These are phyloP conservation scores for Cyberlindnera maritima DNA, from an alignment of 805 yeast genomes.

Conservation along the genomic window DNA sequence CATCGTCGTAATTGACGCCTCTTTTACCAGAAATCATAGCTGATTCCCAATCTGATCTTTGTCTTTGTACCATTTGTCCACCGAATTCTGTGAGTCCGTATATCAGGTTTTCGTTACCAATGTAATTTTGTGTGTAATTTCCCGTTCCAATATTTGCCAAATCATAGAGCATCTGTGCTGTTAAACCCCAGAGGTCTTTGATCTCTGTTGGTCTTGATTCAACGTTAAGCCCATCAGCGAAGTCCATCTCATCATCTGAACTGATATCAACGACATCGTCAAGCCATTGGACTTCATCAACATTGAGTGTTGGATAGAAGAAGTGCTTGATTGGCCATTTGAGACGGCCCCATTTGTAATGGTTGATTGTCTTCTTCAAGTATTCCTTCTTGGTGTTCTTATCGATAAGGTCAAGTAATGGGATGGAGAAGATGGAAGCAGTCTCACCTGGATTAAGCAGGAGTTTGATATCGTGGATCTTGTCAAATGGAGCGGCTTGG, in stretches of 20 bases:
- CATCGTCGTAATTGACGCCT: constrained; percentile 31
- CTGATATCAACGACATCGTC: constrained; percentile 57
- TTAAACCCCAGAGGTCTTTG: constrained; percentile 79
- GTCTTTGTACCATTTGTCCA: constrained; percentile 47
- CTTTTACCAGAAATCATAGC: constrained; percentile 43
- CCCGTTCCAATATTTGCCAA: constrained; percentile 52
- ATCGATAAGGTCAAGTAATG: constrained; percentile 55
- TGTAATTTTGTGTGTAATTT: constrained; percentile 27
- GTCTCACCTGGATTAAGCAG: constrained; percentile 75
- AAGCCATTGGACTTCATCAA: constrained; percentile 61
- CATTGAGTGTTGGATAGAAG: constrained; percentile 53
- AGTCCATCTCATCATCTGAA: constrained; percentile 45
- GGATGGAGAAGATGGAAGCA: constrained; percentile 66
- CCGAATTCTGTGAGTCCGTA: constrained; percentile 53
- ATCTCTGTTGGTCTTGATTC: constrained; percentile 38
- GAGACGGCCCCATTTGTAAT: constrained; percentile 67
- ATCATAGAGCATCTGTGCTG: constrained; percentile 77
- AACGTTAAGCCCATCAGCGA: constrained; percentile 28
- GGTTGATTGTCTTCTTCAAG: constrained; percentile 29
- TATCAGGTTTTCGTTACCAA: constrained; percentile 68
- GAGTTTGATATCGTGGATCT: constrained; percentile 36
- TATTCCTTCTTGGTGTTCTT: constrained; percentile 31
- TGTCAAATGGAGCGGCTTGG: constrained; percentile 18
- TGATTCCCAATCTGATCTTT: constrained; percentile 53
- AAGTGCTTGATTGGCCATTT: constrained; percentile 65